Conservation (phyloP, 2,329 filamentous ascomycete genomes). For the Chrysoporthe puriensis region DNA sequence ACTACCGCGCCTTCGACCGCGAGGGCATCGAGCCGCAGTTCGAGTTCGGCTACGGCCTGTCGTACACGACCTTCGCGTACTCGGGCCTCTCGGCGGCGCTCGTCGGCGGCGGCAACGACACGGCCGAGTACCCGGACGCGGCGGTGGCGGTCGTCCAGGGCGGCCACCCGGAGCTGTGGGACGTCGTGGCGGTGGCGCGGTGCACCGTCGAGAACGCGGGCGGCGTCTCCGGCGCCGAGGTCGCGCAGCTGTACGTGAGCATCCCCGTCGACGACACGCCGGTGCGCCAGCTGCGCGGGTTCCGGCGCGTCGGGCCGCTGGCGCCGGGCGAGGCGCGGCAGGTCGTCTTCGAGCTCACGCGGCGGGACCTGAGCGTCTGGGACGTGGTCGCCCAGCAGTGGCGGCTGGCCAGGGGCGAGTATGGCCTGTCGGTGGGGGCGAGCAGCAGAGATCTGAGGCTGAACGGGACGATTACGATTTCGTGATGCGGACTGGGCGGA, state of each 20-base stretch:
- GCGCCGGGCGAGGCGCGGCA: conserved; percentile 47
- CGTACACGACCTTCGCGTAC: conserved; percentile 59
- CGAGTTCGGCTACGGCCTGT: conserved; percentile 60
- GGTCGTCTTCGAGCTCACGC: conserved; percentile 57
- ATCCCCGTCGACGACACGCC: conserved; percentile 52
- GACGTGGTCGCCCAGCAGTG: conserved; percentile 64
- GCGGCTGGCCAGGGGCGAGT: conserved; percentile 53
- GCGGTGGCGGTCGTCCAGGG: conserved; percentile 46
- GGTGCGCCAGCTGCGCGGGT: conserved; percentile 64
- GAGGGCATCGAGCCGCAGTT: conserved; percentile 53
- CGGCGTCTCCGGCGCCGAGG: conserved; percentile 46
- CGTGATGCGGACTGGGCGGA: conserved; percentile 2
- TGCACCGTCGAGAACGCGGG: conserved; percentile 49
- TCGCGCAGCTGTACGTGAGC: conserved; percentile 52
- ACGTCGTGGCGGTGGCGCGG: conserved; percentile 45
- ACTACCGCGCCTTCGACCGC: conserved; percentile 59
- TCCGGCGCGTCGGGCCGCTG: conserved; percentile 58
- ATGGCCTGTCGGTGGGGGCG: conserved; percentile 49
- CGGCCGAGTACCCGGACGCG: conserved; percentile 47
- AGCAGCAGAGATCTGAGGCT: conserved; percentile 52
- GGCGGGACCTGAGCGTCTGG: conserved; percentile 70
- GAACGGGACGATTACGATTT: conserved; percentile 39
- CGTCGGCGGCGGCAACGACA: conserved; percentile 44
- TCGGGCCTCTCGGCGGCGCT: conserved; percentile 44
- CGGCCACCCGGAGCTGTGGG: conserved; percentile 52